Conservation (phyloP, 2,329 filamentous ascomycete genomes). For the Botrytis cinerea region DNA sequence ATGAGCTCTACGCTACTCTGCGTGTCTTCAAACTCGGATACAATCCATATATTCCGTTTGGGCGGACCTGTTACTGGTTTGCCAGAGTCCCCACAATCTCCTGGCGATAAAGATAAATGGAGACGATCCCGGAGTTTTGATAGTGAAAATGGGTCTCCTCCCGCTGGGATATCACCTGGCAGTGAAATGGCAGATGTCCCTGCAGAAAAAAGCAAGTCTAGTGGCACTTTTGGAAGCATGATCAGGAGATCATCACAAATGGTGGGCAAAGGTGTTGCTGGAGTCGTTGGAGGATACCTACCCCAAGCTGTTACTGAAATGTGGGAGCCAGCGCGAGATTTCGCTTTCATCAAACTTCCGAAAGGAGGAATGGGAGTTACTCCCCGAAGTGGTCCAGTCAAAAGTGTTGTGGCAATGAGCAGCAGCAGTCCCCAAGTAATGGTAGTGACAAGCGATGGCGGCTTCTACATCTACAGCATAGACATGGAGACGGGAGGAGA, state of each 20-base stretch:
- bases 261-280: slow-evolving; percentile 84
- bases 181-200: slow-evolving; percentile 37
- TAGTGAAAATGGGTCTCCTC: slow-evolving; percentile 55
- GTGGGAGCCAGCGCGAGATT: slow-evolving; percentile 94
- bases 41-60: slow-evolving; percentile 93
- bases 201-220: slow-evolving; percentile 50
- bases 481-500: slow-evolving; percentile 94
- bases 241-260: slow-evolving; percentile 93
- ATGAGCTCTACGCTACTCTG: slow-evolving; percentile 88
- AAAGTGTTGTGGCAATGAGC: slow-evolving; percentile 97
- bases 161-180: slow-evolving; percentile 37
- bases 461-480: slow-evolving; percentile 93
- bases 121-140: slow-evolving; percentile 52
- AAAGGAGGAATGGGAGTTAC: slow-evolving; percentile 50
- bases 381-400: slow-evolving; percentile 56
- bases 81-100: slow-evolving; percentile 41
- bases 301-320: slow-evolving; percentile 94
- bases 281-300: slow-evolving; percentile 86
- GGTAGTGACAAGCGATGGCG: slow-evolving; percentile 95
- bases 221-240: slow-evolving; percentile 85
- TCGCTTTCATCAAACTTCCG: slow-evolving; percentile 93
- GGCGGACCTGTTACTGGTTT: slow-evolving; percentile 48
- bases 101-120: slow-evolving; percentile 36
- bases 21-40: slow-evolving; percentile 94
- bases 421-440: slow-evolving; percentile 94